phyloP scores from a whole-genome alignment of 2,329 filamentous ascomycete species.

The Sphaerulina vaccinii region DNA sequence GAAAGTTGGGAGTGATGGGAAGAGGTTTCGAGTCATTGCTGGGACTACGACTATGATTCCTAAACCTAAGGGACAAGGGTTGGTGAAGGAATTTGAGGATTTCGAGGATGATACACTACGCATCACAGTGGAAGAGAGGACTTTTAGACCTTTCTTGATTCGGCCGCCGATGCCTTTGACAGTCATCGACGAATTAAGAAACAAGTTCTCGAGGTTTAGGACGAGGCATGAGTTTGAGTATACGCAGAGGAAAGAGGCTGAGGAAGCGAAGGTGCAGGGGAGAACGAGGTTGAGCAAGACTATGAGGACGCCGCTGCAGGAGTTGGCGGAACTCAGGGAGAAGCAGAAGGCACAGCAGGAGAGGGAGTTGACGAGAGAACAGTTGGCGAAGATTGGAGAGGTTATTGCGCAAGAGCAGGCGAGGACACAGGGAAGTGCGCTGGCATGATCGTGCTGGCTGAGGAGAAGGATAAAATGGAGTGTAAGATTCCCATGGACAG shows the following conservation, averaged over 20 bases:
- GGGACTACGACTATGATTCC: slow-evolving; percentile 72
- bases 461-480: background rate
- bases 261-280: slow-evolving; percentile 53
- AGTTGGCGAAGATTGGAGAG: slow-evolving; percentile 45
- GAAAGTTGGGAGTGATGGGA: slow-evolving; percentile 36
- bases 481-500: slow-evolving; percentile 20
- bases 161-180: slow-evolving; percentile 72
- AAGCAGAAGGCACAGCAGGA: slow-evolving; percentile 41
- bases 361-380: slow-evolving; percentile 38
- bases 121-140: slow-evolving; percentile 69
- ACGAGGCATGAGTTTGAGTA: slow-evolving; percentile 77
- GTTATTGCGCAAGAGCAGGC: slow-evolving; percentile 37
- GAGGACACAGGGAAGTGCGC: slow-evolving; percentile 1
- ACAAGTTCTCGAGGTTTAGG: slow-evolving; percentile 78
- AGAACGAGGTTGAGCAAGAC: slow-evolving; percentile 41
- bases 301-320: slow-evolving; percentile 50
- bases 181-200: slow-evolving; percentile 83
- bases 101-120: slow-evolving; percentile 69
- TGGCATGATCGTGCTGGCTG: background rate
- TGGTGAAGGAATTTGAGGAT: slow-evolving; percentile 49
- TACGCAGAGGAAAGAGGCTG: slow-evolving; percentile 61
- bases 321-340: slow-evolving; percentile 42
- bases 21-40: slow-evolving; percentile 55
- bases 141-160: slow-evolving; percentile 76
- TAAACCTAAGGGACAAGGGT: slow-evolving; percentile 60